phyloP scores from a whole-genome alignment of 1,284 basidiomycete species.

The Entoloma clypeatum region DNA sequence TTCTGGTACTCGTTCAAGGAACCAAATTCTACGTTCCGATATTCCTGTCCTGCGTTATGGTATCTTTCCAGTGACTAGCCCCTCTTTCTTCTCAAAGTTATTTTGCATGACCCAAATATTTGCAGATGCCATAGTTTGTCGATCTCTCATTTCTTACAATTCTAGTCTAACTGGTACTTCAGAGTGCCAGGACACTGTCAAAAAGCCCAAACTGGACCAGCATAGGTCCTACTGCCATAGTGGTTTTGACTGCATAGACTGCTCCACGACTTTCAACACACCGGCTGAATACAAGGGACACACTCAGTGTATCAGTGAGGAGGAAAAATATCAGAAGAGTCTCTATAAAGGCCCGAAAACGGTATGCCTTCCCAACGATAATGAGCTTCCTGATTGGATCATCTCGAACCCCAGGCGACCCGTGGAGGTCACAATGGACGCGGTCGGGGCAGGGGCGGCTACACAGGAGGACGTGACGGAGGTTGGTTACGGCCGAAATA shows the following conservation, averaged over 20 bases:
- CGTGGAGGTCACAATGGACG: conserved; percentile 14
- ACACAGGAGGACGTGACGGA: conserved; percentile 28
- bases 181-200: conserved; percentile 83
- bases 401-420: conserved; percentile 8
- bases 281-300: conserved; percentile 79
- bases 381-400: not conserved
- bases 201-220: conserved; percentile 86
- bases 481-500: conserved; percentile 29
- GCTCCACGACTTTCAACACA: conserved; percentile 73
- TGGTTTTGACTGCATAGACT: conserved; percentile 86
- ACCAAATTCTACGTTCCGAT: no score
- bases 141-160: conserved; percentile 1
- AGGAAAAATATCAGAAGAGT: conserved; percentile 87
- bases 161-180: conserved; percentile 10
- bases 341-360: conserved; percentile 78
- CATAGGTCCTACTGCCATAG: conserved; percentile 59
- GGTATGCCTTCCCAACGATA: conserved; percentile 27
- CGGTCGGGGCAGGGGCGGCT: conserved; percentile 22
- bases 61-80: conserved; percentile 40
- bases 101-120: conserved; percentile 2
- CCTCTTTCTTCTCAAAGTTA: not conserved
- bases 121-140: conserved; percentile 42
- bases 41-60: no score
- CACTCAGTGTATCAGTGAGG: conserved; percentile 83
- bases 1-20: no score